phyloP scores from a whole-genome alignment of 352 stramenopile species.

The Globisporangium lucens region DNA sequence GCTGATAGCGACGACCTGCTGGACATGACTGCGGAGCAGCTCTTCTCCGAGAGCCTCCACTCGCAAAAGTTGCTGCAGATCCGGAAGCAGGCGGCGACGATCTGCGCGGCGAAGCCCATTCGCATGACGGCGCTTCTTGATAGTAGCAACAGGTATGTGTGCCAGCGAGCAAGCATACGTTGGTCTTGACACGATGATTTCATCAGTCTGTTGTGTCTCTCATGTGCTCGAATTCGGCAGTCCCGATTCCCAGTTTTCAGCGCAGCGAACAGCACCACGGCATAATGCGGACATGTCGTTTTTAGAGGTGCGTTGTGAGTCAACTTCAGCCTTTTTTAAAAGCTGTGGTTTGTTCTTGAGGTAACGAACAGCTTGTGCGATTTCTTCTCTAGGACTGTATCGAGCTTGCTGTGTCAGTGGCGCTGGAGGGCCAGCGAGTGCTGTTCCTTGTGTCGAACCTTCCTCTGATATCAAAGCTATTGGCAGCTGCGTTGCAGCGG shows the following conservation, averaged over 20 bases:
- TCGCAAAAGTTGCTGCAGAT: constrained; percentile 17
- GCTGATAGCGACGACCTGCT: not conserved
- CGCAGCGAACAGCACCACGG: not conserved
- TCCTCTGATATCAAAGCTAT: constrained; percentile 11
- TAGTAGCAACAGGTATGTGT: constrained; percentile 12
- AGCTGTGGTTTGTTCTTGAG: not conserved
- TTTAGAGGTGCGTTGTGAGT: not conserved
- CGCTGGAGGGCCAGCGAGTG: constrained; percentile 12
- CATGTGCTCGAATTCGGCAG: not conserved
- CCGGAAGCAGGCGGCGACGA: constrained; percentile 32
- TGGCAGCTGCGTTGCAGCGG: constrained; percentile 11
- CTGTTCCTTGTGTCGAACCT: constrained; percentile 20
- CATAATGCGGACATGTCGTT: constrained; percentile 3
- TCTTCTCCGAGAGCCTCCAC: constrained; percentile 57
- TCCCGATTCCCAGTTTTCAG: not conserved
- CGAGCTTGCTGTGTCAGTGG: constrained; percentile 18
- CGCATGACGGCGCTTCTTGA: constrained; percentile 28
- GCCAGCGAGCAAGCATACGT: not conserved
- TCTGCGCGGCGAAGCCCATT: constrained; percentile 30
- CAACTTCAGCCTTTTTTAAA: not conserved
- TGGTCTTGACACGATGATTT: not conserved
- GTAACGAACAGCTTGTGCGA: not conserved
- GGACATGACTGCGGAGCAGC: constrained; percentile 36
- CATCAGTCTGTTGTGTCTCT: too few species aligned
- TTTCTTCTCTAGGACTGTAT: constrained; percentile 9